Conservation (phyloP, 345 rosid species). For the Populus euphratica region DNA sequence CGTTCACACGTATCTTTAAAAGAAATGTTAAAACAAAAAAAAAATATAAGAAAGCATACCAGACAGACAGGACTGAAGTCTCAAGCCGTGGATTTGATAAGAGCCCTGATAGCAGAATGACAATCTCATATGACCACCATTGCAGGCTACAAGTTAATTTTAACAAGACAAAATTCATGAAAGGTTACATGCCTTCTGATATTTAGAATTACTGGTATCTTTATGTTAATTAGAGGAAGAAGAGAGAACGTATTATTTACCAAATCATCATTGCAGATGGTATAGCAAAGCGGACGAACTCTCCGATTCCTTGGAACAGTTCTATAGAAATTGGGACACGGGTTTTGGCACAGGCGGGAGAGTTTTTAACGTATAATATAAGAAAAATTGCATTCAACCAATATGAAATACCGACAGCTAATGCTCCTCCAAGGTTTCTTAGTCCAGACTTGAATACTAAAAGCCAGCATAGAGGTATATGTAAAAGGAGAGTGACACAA, state of each 20-base stretch:
- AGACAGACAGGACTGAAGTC: constrained; percentile 26
- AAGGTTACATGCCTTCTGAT: neutral
- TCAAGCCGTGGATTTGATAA: constrained; percentile 24
- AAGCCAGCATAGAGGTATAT: constrained; percentile 25
- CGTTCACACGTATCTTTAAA: neutral
- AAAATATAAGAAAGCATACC: neutral
- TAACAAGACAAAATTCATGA: neutral
- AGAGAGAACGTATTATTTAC: neutral
- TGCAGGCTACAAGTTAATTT: constrained; percentile 11
- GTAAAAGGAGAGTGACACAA: constrained; percentile 12
- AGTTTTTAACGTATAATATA: constrained; percentile 10
- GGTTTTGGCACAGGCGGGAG: constrained; percentile 22
- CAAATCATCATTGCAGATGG: constrained; percentile 30
- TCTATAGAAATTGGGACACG: constrained; percentile 15
- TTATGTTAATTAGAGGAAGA: neutral
- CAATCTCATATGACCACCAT: constrained; percentile 27
- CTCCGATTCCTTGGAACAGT: constrained; percentile 18
- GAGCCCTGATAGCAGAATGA: constrained; percentile 22
- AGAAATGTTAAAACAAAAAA: no score
- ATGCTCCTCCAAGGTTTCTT: constrained; percentile 20
- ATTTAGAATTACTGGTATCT: neutral
- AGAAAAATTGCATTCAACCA: constrained; percentile 30
- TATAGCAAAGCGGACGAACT: constrained; percentile 20
- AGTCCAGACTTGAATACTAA: constrained; percentile 21
- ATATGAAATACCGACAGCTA: constrained; percentile 18